Conservation (phyloP, 148 eudicot species). For the Amaranthus hypochondriacus region DNA sequence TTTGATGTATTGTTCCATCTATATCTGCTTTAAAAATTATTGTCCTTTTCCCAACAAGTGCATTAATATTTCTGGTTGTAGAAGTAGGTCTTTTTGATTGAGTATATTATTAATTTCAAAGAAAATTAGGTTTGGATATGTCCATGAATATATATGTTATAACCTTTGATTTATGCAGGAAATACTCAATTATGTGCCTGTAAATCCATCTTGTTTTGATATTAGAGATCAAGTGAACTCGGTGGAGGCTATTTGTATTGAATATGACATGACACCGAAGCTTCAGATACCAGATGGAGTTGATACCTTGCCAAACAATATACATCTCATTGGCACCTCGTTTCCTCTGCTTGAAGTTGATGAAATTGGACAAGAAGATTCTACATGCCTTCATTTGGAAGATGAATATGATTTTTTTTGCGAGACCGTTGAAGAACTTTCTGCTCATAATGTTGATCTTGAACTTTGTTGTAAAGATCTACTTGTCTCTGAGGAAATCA, state of each 20-base stretch:
- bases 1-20: slow-evolving; percentile 1
- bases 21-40: background rate
- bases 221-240: slow-evolving; percentile 42
- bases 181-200: too few species aligned
- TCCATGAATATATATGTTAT: too few species aligned
- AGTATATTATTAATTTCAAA: background rate
- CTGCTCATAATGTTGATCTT: slow-evolving; percentile 28
- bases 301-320: slow-evolving; percentile 29
- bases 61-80: background rate
- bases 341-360: slow-evolving; percentile 76
- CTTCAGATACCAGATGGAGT: slow-evolving; percentile 38
- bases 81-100: background rate
- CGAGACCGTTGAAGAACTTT: slow-evolving; percentile 36
- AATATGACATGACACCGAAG: slow-evolving; percentile 33
- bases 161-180: too few species aligned
- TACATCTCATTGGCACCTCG: slow-evolving; percentile 15
- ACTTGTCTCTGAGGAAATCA: slow-evolving; percentile 40
- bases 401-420: slow-evolving; percentile 34
- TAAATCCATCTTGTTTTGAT: slow-evolving; percentile 19
- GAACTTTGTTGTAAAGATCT: slow-evolving; percentile 37
- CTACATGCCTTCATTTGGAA: slow-evolving; percentile 23
- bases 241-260: slow-evolving; percentile 40
- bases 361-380: slow-evolving; percentile 48
- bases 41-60: background rate
- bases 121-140: background rate